These are phyloP conservation scores for Mycena sp. DNA, from an alignment of 1,284 basidiomycete genomes.

Conservation along the genomic window DNA sequence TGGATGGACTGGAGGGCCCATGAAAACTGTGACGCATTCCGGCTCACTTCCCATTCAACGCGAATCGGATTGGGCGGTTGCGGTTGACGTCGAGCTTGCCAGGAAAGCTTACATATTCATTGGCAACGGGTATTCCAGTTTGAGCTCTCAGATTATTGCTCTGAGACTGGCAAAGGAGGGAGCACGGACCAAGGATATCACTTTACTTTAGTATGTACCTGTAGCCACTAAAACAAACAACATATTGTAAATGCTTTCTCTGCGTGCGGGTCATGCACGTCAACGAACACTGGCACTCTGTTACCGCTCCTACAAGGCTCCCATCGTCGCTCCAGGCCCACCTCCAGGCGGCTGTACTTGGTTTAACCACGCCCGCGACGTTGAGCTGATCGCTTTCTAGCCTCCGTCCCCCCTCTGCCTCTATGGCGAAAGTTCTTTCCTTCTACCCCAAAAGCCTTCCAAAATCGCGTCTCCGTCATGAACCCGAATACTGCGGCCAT, in stretches of 20 bases:
- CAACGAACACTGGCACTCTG: constrained; percentile 11
- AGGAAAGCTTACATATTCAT: constrained; percentile 52
- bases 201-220: constrained; percentile 12
- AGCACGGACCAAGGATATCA: constrained; percentile 47
- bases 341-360: too few relatives aligned
- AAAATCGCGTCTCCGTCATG: constrained; percentile 45
- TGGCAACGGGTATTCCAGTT: constrained; percentile 56
- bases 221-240: constrained; percentile 2
- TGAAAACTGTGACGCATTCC: constrained; percentile 50
- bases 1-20: constrained; percentile 51
- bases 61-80: constrained; percentile 53
- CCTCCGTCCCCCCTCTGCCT: constrained; percentile 31
- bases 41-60: constrained; percentile 46
- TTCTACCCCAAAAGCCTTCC: constrained; percentile 28
- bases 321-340: not conserved
- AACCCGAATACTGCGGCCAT: constrained; percentile 58
- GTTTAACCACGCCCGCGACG: not conserved
- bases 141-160: constrained; percentile 54
- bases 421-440: constrained; percentile 38
- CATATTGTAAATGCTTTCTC: not conserved
- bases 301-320: constrained; percentile 9
- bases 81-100: constrained; percentile 55
- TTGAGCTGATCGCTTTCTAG: not conserved
- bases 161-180: constrained; percentile 50
- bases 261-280: not conserved